Evolutionary conservation across 2,329 filamentous ascomycete genomes (phyloP).

Genomic region (Cladosporium velox): DNA sequence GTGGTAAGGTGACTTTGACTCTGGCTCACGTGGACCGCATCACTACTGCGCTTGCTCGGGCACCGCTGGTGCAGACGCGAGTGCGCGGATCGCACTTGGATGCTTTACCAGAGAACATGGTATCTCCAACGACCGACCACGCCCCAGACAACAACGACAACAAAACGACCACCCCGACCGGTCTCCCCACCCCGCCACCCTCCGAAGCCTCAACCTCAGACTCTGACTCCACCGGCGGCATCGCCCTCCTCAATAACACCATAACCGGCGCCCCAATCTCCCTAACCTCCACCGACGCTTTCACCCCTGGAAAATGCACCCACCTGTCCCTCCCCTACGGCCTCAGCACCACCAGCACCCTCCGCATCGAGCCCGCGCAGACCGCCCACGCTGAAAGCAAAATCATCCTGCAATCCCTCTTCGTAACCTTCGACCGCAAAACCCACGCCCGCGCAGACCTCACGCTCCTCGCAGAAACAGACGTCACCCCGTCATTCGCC

Average conservation of each 20-base stretch:
- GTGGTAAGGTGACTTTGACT: slow-evolving; percentile 24
- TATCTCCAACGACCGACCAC: background rate
- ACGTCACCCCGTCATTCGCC: slow-evolving; percentile 32
- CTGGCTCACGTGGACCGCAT: slow-evolving; percentile 2
- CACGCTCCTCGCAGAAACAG: slow-evolving; percentile 33
- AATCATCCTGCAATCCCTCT: slow-evolving; percentile 34
- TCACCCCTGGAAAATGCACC: slow-evolving; percentile 31
- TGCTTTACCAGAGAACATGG: slow-evolving; percentile 8
- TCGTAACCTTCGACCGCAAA: slow-evolving; percentile 32
- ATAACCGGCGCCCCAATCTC: slow-evolving; percentile 26
- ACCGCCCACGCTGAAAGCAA: slow-evolving; percentile 21
- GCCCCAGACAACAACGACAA: background rate
- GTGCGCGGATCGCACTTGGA: slow-evolving; percentile 10
- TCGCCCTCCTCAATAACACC: slow-evolving; percentile 33
- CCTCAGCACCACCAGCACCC: slow-evolving; percentile 30
- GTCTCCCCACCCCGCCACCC: slow-evolving; percentile 22
- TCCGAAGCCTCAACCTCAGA: slow-evolving; percentile 17
- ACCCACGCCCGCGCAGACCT: slow-evolving; percentile 27
- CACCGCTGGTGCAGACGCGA: slow-evolving; percentile 7
- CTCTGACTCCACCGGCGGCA: slow-evolving; percentile 25
- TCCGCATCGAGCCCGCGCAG: slow-evolving; percentile 31
- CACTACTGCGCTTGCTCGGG: slow-evolving; percentile 4
- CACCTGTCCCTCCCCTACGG: slow-evolving; percentile 35
- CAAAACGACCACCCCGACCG: background rate
- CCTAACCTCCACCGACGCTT: slow-evolving; percentile 29